Percentiles rank a stretch among this genome's conserved stretches.
Evolutionary conservation across 202 grass and related monocot species (phyloP).

Genomic region (Digitaria exilis): DNA sequence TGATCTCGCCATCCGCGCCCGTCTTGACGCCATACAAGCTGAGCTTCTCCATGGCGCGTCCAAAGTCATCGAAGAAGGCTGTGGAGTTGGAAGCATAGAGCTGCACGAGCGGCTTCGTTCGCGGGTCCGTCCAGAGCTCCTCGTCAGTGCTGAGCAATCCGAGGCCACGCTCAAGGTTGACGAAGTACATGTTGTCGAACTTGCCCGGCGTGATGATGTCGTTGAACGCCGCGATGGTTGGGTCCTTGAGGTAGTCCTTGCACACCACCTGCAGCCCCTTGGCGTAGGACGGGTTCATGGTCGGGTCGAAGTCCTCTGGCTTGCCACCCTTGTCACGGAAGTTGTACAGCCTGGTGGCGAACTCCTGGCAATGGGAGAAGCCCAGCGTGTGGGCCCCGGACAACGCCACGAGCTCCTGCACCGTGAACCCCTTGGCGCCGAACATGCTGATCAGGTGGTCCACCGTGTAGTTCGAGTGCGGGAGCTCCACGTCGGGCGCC

Average conservation of each 20-base stretch:
- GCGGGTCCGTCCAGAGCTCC: conserved; percentile 56
- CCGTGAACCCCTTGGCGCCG: conserved; percentile 68
- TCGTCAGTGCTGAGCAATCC: conserved; percentile 74
- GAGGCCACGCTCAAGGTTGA: conserved; percentile 78
- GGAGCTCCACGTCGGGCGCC: conserved; percentile 57
- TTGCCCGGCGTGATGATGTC: conserved; percentile 97
- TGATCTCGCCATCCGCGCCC: conserved; percentile 72
- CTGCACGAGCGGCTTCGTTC: conserved; percentile 73
- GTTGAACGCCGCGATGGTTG: conserved; percentile 82
- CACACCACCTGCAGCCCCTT: conserved; percentile 73
- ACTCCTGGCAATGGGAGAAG: conserved; percentile 95
- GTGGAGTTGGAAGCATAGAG: conserved; percentile 73
- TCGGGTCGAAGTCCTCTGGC: conserved; percentile 62
- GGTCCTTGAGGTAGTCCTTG: conserved; percentile 63
- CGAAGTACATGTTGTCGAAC: conserved; percentile 97
- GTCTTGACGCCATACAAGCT: conserved; percentile 70
- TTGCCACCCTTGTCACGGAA: conserved; percentile 42
- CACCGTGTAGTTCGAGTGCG: conserved; percentile 62
- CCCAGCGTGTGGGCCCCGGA: conserved; percentile 90
- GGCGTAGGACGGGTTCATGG: conserved; percentile 71
- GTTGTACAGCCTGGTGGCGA: conserved; percentile 67
- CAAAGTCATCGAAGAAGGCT: conserved; percentile 85
- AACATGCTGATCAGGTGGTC: conserved; percentile 62
- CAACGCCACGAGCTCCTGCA: conserved; percentile 84
- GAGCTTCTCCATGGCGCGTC: conserved; percentile 85